A percentile compares a stretch with the other conserved stretches of the same genome.
phyloP scores from a whole-genome alignment of 1,139 yeast genomes.

The Scheffersomyces stambukii region DNA sequence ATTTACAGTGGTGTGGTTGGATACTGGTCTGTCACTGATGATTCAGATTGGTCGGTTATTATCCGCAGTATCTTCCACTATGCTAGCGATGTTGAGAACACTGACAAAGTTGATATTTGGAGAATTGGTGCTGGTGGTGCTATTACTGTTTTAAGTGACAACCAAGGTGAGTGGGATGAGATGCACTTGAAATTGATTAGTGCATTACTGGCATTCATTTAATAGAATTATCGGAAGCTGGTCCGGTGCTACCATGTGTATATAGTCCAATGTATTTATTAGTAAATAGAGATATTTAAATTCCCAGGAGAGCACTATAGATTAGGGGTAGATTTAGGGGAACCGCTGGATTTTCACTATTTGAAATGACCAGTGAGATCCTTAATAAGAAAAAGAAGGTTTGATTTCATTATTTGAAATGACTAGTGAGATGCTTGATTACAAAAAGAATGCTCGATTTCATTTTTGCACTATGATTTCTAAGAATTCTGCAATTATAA shows the following conservation, averaged over 20 bases:
- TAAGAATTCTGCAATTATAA: no score
- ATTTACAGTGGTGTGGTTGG: conserved; percentile 94
- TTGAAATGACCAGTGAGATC: no score
- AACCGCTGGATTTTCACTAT: no score
- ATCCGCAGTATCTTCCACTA: conserved; percentile 82
- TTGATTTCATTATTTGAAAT: no score
- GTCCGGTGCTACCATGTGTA: neutral
- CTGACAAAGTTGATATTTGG: conserved; percentile 44
- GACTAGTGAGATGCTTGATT: no score
- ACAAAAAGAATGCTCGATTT: no score
- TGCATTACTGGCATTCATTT: conserved; percentile 62
- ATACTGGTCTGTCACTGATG: conserved; percentile 86
- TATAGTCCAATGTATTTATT: no score
- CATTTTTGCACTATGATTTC: no score
- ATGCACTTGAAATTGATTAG: conserved; percentile 78
- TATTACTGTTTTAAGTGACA: conserved; percentile 81
- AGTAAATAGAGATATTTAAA: no score
- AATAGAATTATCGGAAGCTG: neutral
- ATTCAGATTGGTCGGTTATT: conserved; percentile 94
- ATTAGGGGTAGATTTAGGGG: no score
- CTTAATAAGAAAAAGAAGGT: no score
- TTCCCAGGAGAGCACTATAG: no score
- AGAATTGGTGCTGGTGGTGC: conserved; percentile 99
- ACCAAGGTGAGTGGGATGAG: conserved; percentile 87
- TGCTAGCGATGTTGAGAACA: conserved; percentile 40